Evolutionary conservation across 176 grass and related monocot species (phyloP).

Genomic region (Phyllostachys edulis): DNA sequence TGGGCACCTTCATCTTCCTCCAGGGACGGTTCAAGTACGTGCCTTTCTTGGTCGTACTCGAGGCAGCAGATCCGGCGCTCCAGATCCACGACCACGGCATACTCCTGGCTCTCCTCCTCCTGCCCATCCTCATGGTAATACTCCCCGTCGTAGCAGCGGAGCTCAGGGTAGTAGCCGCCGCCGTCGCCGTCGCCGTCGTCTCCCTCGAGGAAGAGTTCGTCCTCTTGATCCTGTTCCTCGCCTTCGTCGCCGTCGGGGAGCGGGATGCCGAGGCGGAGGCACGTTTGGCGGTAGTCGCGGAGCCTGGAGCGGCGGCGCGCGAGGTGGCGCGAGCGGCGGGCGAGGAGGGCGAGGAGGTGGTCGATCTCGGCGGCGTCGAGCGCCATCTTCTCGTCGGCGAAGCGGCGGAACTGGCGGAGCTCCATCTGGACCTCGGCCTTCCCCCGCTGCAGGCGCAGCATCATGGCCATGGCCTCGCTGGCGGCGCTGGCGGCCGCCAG

Average conservation of each 20-base stretch:
- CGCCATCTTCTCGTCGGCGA: conserved; percentile 93
- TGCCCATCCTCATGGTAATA: conserved; percentile 44
- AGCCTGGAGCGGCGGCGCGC: conserved; percentile 44
- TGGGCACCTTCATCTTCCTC: conserved; percentile 29
- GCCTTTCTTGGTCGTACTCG: conserved; percentile 33
- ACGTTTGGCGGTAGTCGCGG: conserved; percentile 47
- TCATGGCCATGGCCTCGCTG: conserved; percentile 98
- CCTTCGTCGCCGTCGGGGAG: conserved; percentile 48
- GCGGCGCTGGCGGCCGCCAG: conserved; percentile 78
- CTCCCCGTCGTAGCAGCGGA: conserved; percentile 44
- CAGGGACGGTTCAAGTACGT: not conserved
- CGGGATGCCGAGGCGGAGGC: conserved; percentile 56
- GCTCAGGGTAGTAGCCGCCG: conserved; percentile 29
- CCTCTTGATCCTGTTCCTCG: conserved; percentile 28
- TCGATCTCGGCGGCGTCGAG: conserved; percentile 68
- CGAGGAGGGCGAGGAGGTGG: conserved; percentile 58
- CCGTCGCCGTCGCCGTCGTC: not conserved
- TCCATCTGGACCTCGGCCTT: conserved; percentile 97
- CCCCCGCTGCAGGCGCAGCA: conserved; percentile 88
- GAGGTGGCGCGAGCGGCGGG: conserved; percentile 53
- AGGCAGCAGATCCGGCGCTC: conserved; percentile 55
- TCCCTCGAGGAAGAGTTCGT: conserved; percentile 26
- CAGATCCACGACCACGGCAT: conserved; percentile 36
- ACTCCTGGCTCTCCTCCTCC: conserved; percentile 13
- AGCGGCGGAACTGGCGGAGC: conserved; percentile 90